Evolutionary conservation across 192 early-diverging fungal genomes (phyloP), one percentile per base, ranked within the genome.

Genomic region (Jimgerdemannia lactiflua): DNA sequence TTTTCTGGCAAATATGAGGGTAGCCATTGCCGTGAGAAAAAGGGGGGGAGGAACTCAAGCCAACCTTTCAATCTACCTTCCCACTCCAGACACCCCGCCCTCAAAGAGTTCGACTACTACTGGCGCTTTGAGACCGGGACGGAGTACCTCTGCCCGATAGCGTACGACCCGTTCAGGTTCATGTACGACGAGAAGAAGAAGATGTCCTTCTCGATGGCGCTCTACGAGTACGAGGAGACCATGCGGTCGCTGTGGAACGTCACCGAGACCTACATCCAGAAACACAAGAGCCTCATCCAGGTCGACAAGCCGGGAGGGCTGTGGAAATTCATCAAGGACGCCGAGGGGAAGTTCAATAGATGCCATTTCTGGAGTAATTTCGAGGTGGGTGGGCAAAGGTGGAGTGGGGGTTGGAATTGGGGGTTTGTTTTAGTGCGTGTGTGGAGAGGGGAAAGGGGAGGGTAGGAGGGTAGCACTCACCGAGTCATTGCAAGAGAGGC

Each of bases 311-410:
- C 67, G 39, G 69, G 67, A 11, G 41, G 29, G 7, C 78, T 86
- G 14, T 76, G 80, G 73, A 75, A 80, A 67, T 87, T 81, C 77
- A 81, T 86, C 20, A 82, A 74, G 68, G 42, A 76, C 14, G 78
- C 72, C 40, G 64, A 64, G 39, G 70, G 69, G 19, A 80, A 86
- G 17, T 91, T 90, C 73, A 92, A 92, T 74, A 75, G 80, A 41
- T 93, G 92, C 75, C 89, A 92, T 77, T 91, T 92, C 76, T 93
- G 92, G 92, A 88, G 82, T 73, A 94, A 94, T 78, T 94, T 94
- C n/a, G 78, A 83, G 78, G 78, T 82, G 72, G 72, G 39, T 41
- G n/a, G n/a, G n/a, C n/a, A n/a, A n/a, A n/a, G n/a, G n/a, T n/a
- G n/a, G n/a, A 74, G 19, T 80, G 86, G 89, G 72, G 88, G 4